Evolutionary conservation across 768 basidiomycete genomes (phyloP).

Genomic region (Hirschioporus abietinus): DNA sequence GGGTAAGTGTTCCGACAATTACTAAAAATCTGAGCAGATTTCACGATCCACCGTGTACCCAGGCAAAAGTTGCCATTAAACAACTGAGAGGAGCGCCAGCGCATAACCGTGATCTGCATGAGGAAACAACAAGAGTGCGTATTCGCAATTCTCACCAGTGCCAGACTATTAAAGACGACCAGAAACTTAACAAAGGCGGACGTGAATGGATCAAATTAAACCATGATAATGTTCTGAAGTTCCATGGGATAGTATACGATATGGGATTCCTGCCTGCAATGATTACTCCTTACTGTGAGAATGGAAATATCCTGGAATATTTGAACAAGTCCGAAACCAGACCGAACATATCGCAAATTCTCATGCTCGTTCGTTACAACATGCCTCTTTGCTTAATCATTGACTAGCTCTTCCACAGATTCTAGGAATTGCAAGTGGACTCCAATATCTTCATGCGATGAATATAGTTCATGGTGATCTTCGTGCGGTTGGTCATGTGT

Average conservation of each 20-base stretch:
- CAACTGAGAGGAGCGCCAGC: slow-evolving; percentile 18
- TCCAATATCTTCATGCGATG: slow-evolving; percentile 7
- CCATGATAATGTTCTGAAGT: slow-evolving; percentile 19
- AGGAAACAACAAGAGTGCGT: slow-evolving; percentile 12
- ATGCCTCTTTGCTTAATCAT: background rate
- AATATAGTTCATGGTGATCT: slow-evolving; percentile 7
- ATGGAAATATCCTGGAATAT: slow-evolving; percentile 22
- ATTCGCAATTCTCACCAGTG: background rate
- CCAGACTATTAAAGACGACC: too few species aligned
- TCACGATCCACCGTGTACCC: background rate
- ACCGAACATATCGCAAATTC: slow-evolving; percentile 4
- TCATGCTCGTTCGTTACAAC: background rate
- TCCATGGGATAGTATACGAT: slow-evolving; percentile 17
- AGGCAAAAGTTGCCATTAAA: slow-evolving; percentile 17
- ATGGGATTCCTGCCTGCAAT: slow-evolving; percentile 21
- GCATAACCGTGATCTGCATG: slow-evolving; percentile 12
- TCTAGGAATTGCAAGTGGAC: background rate
- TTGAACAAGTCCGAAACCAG: slow-evolving; percentile 6
- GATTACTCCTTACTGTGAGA: slow-evolving; percentile 19
- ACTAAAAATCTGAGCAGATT: background rate
- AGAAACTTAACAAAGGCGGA: slow-evolving; percentile 9
- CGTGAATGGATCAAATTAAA: slow-evolving; percentile 14
- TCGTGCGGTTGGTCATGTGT: background rate
- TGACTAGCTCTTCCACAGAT: background rate
- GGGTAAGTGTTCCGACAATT: background rate